A percentile compares a stretch with the other conserved stretches of the same genome.
phyloP scores from a whole-genome alignment of 1,139 yeast species.

The Taphrina populina region DNA sequence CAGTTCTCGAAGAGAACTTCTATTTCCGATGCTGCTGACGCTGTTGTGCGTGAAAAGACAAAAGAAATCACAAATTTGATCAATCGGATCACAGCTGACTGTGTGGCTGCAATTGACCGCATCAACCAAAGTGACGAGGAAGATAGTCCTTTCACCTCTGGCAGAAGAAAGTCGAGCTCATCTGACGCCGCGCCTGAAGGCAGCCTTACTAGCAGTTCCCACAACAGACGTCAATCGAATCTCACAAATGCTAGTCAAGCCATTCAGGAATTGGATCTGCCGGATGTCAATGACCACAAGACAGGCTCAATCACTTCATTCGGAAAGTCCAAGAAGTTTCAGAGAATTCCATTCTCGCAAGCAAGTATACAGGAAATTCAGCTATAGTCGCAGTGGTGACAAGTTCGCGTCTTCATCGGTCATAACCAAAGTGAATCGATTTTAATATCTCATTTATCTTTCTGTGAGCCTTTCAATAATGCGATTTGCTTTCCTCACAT shows the following conservation, averaged over 20 bases:
- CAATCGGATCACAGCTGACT: slow-evolving; percentile 31
- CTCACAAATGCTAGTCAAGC: slow-evolving; percentile 8
- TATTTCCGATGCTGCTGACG: slow-evolving; percentile 20
- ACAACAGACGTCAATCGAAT: slow-evolving; percentile 7
- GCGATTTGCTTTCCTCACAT: no score
- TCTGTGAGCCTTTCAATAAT: no score
- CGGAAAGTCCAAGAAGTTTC: no score
- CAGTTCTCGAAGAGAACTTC: slow-evolving; percentile 3
- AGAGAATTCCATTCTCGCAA: no score
- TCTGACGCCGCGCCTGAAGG: background rate
- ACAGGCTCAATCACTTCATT: no score
- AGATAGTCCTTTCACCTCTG: slow-evolving; percentile 3
- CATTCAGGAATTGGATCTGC: slow-evolving; percentile 3
- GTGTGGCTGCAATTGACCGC: slow-evolving; percentile 27
- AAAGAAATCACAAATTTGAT: slow-evolving; percentile 13
- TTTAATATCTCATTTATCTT: no score
- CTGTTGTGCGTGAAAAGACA: slow-evolving; percentile 28
- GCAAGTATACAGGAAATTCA: no score
- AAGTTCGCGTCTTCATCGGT: no score
- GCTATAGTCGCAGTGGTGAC: no score
- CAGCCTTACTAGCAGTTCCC: slow-evolving; percentile 1
- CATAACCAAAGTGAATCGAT: no score
- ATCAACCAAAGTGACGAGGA: slow-evolving; percentile 22
- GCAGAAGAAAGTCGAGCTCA: background rate
- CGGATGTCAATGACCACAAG: background rate